A percentile compares a stretch with the other conserved stretches of the same genome.
Conservation (phyloP, 2,329 filamentous ascomycete species). For the Fusarium continuum region DNA sequence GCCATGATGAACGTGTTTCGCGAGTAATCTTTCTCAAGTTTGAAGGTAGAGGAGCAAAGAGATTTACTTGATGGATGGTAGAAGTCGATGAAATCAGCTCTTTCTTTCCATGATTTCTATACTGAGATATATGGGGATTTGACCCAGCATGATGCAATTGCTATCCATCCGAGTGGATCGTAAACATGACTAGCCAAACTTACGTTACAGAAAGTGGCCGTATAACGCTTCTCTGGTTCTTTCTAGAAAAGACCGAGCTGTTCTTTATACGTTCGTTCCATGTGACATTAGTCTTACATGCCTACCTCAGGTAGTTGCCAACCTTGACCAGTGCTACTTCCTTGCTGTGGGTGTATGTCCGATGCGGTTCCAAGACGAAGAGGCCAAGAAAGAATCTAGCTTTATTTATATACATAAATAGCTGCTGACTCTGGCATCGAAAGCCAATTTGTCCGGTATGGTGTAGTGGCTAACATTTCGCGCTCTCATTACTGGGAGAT, state of each 20-base stretch:
- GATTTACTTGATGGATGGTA: background rate
- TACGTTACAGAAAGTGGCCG: conserved; percentile 21
- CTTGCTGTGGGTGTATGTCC: no score
- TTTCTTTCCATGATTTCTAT: conserved; percentile 12
- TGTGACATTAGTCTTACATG: no score
- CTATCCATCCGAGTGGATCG: conserved; percentile 24
- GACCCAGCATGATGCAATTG: conserved; percentile 30
- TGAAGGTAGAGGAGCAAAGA: background rate
- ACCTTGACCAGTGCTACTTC: no score
- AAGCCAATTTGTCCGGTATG: no score
- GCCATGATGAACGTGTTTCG: conserved; percentile 20
- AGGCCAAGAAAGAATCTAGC: no score
- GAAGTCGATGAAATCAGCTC: background rate
- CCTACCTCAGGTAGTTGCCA: no score
- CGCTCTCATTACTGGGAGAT: no score
- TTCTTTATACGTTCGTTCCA: conserved; percentile 1
- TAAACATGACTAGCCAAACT: conserved; percentile 28
- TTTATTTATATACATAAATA: no score
- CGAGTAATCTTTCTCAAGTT: background rate
- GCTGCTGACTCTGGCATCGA: no score
- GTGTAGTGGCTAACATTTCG: background rate
- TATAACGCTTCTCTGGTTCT: conserved; percentile 2
- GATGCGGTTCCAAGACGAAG: no score
- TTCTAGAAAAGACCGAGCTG: conserved; percentile 22
- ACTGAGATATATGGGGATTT: conserved; percentile 24